These are phyloP conservation scores for Guadua angustifolia DNA, from an alignment of 176 grass and related monocot genomes.

Conservation along the genomic window DNA sequence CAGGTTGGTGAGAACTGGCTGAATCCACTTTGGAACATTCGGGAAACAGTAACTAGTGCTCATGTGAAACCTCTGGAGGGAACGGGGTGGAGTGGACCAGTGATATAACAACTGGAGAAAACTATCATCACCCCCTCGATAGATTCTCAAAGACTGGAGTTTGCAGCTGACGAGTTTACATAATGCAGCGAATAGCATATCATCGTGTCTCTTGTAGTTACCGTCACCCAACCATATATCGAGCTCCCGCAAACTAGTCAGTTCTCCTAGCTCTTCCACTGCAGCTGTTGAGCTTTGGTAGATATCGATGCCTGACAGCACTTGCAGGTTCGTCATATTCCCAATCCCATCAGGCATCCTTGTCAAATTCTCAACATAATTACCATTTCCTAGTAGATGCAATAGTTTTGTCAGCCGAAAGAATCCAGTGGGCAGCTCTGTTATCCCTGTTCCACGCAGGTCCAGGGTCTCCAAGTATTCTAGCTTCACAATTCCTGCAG, in stretches of 20 bases:
- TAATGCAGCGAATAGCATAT: no score
- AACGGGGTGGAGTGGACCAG: no score
- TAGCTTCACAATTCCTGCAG: not conserved
- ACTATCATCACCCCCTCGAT: accelerated
- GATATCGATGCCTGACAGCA: not conserved
- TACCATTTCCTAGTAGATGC: no score
- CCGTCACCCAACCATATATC: accelerated
- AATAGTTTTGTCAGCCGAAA: no score
- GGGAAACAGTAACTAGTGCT: not conserved
- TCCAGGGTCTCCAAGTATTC: not conserved
- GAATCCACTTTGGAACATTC: not conserved
- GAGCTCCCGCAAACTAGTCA: no score
- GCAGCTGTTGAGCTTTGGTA: no score
- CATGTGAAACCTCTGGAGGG: not conserved
- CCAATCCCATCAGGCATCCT: not conserved
- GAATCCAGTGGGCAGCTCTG: not conserved
- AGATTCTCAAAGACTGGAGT: no score
- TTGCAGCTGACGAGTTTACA: no score
- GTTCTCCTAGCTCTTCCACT: no score
- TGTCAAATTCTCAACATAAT: no score
- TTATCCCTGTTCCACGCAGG: accelerated
- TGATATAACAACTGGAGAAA: no score
- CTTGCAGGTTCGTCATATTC: not conserved
- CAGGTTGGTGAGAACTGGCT: not conserved
- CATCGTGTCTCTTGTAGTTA: no score